A percentile compares a stretch with the other conserved stretches of the same genome.
Evolutionary conservation across 345 rosid genomes (phyloP).

Genomic region (Eucalyptus pauciflora): DNA sequence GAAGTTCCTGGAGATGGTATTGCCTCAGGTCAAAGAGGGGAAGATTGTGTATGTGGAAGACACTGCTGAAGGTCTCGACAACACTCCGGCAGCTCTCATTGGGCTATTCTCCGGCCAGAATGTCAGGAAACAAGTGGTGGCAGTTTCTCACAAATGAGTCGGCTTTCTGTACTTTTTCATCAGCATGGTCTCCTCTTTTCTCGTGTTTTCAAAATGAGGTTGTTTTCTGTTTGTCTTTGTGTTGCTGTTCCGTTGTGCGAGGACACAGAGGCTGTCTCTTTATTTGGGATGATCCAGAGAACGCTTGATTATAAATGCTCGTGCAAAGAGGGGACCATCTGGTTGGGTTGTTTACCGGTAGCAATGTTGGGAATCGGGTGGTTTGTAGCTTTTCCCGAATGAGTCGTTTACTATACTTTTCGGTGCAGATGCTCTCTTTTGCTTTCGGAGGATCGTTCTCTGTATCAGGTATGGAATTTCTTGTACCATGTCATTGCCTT

Average conservation of each 20-base stretch:
- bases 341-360: background rate
- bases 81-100: constrained; percentile 2
- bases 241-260: background rate
- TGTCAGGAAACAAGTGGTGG: constrained; percentile 20
- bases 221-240: background rate
- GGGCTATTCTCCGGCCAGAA: constrained; percentile 15
- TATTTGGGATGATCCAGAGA: background rate
- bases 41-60: constrained; percentile 18
- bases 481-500: background rate
- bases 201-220: background rate
- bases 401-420: background rate
- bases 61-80: constrained; percentile 8
- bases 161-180: background rate
- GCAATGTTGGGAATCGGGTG: background rate
- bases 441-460: background rate
- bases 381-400: background rate
- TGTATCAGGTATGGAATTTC: background rate
- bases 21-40: constrained; percentile 11
- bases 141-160: constrained; percentile 4
- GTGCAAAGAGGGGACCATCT: background rate
- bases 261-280: background rate
- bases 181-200: background rate
- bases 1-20: constrained; percentile 3
- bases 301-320: background rate
- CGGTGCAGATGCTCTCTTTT: background rate